These are phyloP conservation scores for Rhazya stricta DNA, from an alignment of 257 asterid species.

Conservation along the genomic window DNA sequence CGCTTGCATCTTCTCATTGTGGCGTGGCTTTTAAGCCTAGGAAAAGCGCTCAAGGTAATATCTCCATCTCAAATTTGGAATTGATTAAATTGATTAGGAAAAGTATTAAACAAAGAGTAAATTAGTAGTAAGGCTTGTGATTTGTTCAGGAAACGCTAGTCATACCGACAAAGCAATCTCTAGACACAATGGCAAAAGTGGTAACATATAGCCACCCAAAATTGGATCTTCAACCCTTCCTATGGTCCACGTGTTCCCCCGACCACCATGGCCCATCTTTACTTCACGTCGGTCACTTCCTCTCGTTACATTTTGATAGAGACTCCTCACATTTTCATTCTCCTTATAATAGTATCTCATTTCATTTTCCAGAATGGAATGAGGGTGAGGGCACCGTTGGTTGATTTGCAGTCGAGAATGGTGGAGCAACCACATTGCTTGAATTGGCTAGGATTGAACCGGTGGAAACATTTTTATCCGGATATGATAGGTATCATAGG, in stretches of 20 bases:
- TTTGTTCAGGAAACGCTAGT: slow-evolving; percentile 5
- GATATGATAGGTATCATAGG: not conserved
- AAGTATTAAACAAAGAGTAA: not conserved
- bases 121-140: slow-evolving; percentile 7
- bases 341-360: not conserved
- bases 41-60: not conserved
- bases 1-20: not conserved
- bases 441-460: not conserved
- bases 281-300: slow-evolving; percentile 23
- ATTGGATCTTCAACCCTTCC: slow-evolving; percentile 21
- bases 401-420: not conserved
- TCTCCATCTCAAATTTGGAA: not conserved
- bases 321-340: not conserved
- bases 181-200: slow-evolving; percentile 10
- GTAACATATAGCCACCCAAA: slow-evolving; percentile 15
- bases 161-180: slow-evolving; percentile 20
- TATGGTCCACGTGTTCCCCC: slow-evolving; percentile 28
- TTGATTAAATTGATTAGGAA: not conserved
- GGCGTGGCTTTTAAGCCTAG: slow-evolving; percentile 7
- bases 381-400: not conserved
- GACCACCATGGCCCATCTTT: slow-evolving; percentile 19
- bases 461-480: not conserved
- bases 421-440: slow-evolving; percentile 5
- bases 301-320: not conserved
- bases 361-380: not conserved